These are phyloP conservation scores for Candida silvicultrix DNA, from an alignment of 805 yeast species.

Conservation along the genomic window DNA sequence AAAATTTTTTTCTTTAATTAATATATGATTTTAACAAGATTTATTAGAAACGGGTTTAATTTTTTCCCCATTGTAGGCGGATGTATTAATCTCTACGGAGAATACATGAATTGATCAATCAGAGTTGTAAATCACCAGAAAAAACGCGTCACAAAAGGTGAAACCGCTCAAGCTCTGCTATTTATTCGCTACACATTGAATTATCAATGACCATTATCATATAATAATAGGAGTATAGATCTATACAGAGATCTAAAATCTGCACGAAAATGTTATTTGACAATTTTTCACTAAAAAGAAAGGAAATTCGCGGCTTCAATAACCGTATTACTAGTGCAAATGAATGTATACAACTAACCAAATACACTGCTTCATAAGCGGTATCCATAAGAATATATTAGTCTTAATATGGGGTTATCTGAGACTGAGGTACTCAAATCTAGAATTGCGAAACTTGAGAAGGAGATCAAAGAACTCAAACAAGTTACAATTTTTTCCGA, in stretches of 20 bases:
- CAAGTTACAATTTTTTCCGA: constrained; percentile 19
- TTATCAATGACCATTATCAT: background rate
- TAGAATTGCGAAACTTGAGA: constrained; percentile 12
- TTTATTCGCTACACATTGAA: background rate
- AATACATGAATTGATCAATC: no score
- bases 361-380: no score
- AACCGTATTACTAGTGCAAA: no score
- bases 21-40: background rate
- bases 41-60: no score
- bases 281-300: background rate
- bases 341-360: no score
- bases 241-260: background rate
- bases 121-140: no score
- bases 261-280: background rate
- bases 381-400: no score
- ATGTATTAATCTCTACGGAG: no score
- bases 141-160: no score
- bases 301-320: background rate
- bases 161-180: no score
- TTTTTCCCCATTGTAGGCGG: background rate
- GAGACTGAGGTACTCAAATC: constrained; percentile 5
- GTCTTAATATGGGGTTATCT: background rate
- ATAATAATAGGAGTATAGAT: background rate
- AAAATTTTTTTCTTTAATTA: no score
- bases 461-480: constrained; percentile 16